phyloP scores from a whole-genome alignment of 177 flowering plant species.

The Telopea speciosissima region DNA sequence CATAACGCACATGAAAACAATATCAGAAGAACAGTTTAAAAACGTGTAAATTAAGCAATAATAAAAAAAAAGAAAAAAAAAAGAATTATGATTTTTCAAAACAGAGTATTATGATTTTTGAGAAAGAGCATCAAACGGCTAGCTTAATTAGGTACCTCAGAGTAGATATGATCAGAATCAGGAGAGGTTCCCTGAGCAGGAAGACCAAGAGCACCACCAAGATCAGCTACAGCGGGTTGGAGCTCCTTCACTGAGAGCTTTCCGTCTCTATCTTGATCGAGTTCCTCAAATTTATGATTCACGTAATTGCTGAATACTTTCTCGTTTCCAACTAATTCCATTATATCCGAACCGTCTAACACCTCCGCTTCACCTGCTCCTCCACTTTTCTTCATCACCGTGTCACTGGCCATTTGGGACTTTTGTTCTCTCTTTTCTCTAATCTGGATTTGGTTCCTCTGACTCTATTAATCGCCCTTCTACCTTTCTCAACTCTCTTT shows the following conservation, averaged over 20 bases:
- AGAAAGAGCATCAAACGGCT: background rate
- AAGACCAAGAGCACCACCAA: constrained; percentile 78
- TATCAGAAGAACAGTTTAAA: too few relatives aligned
- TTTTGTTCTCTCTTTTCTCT: constrained; percentile 2
- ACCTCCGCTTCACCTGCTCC: constrained; percentile 30
- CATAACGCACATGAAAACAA: too few relatives aligned
- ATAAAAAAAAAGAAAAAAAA: too few relatives aligned
- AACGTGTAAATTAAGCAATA: background rate
- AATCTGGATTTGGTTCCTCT: constrained; percentile 4
- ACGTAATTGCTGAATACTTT: constrained; percentile 60
- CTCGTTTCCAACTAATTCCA: constrained; percentile 79
- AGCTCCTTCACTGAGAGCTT: constrained; percentile 71
- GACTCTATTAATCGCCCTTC: background rate
- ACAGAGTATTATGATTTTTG: background rate
- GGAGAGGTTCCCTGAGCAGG: constrained; percentile 69
- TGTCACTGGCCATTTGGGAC: constrained; percentile 6
- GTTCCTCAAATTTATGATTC: constrained; percentile 66
- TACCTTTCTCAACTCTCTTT: background rate
- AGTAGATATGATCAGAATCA: constrained; percentile 68
- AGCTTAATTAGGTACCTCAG: constrained; percentile 46
- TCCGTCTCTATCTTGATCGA: constrained; percentile 65
- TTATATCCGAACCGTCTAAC: constrained; percentile 84
- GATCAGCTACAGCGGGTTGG: constrained; percentile 75
- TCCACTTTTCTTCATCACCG: constrained; percentile 26
- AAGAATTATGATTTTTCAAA: too few relatives aligned